Evolutionary conservation across 164 flowering plant genomes (phyloP).

Genomic region (Berberis thunbergii): DNA sequence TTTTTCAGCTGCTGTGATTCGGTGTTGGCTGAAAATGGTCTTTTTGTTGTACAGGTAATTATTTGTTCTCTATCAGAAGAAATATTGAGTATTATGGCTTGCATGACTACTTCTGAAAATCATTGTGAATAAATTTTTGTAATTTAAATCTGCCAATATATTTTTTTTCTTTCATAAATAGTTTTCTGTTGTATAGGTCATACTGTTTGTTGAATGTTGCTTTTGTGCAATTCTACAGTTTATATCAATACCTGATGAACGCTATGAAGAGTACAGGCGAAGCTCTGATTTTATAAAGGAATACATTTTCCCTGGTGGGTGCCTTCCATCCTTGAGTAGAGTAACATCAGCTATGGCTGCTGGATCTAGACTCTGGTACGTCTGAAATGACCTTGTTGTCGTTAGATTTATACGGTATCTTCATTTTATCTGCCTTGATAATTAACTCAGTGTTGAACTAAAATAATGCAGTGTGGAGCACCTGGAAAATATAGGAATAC

Average conservation of each 20-base stretch:
- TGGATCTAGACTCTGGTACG: slow-evolving; percentile 76
- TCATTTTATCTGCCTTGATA: too few relatives aligned
- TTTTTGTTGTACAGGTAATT: slow-evolving; percentile 83
- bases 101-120: too few relatives aligned
- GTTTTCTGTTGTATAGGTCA: too few relatives aligned
- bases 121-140: too few relatives aligned
- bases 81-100: too few relatives aligned
- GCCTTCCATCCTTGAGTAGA: slow-evolving; percentile 68
- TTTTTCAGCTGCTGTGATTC: slow-evolving; percentile 74
- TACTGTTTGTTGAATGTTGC: too few relatives aligned
- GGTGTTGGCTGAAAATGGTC: slow-evolving; percentile 60
- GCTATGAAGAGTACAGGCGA: slow-evolving; percentile 73
- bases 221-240: slow-evolving; percentile 31
- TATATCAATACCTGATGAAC: slow-evolving; percentile 77
- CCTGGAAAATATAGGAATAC: slow-evolving; percentile 78
- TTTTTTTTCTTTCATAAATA: too few relatives aligned
- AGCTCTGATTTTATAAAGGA: slow-evolving; percentile 91
- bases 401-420: neutral
- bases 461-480: slow-evolving; percentile 69
- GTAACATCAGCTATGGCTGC: slow-evolving; percentile 81
- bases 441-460: neutral
- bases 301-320: slow-evolving; percentile 89
- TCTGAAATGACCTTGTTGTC: neutral
- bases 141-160: too few relatives aligned
- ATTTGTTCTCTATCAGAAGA: neutral